Evolutionary conservation across 2,329 filamentous ascomycete species (phyloP), one percentile per base, ranked within the genome.

Genomic region (Calonectria leucothoes): DNA sequence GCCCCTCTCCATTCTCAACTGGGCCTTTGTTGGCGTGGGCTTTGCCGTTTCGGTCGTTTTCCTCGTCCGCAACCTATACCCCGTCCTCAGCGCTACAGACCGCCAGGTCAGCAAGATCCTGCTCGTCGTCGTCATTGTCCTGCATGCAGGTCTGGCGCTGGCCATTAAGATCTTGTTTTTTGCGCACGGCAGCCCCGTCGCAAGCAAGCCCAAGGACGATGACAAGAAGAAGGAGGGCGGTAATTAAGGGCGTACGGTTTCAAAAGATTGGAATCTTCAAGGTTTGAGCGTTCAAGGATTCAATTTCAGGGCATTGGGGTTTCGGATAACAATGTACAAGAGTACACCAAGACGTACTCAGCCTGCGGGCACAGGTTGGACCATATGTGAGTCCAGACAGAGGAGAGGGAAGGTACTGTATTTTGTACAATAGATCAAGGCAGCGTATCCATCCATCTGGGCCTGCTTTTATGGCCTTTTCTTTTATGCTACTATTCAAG

Each of bases 151-250:
- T n/a, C 88, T 99, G 77, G 92, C 96, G 1, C 91, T 98, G 80
- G 94, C 96, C 6, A 98, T 99, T 86, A 98, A 98, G 89, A 93
- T 98, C 72, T 87, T 98, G 33, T 98, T 98, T 90, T 99, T 99
- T 86, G 96, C 95, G 78, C 92, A 94, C 78, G 92, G 90, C 63
- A 95, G 93, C 84, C 65, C 84, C 7, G 83, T 84, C 12, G 82
- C 83, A 23, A 82, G 80, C 88, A 88, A 87, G 76, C 83, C 83
- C 14, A 75, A 69, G 35, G 67, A 49, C n/a, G 80, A 72, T 10
- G 80, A 75, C 29, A 79, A 72, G 15, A 75, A 76, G 39, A 81
- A 78, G 70, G 74, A 73, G 17, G 59, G 63, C 20, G 67, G 65
- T 42, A 29, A 64, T 23, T 69, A 72, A 33, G 31, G n/a, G 27